Conservation (phyloP, 345 rosid genomes). For the Toxicodendron radicans region DNA sequence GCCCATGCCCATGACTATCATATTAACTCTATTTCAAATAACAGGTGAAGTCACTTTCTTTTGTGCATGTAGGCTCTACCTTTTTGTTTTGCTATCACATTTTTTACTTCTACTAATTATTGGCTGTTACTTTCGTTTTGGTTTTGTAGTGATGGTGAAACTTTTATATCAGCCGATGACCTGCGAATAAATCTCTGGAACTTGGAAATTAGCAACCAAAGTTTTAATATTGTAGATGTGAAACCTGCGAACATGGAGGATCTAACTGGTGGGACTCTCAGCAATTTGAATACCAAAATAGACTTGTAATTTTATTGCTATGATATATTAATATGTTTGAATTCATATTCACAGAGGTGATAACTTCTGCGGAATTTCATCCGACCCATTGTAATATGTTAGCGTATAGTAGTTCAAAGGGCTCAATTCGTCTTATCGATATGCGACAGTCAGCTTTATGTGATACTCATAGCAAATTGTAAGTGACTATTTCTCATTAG, state of each 20-base stretch:
- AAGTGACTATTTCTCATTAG: conserved; percentile 31
- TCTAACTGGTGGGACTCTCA: conserved; percentile 44
- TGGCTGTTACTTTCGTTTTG: neutral
- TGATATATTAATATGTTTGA: neutral
- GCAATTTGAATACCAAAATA: conserved; percentile 5
- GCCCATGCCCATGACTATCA: conserved; percentile 99
- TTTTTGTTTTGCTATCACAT: neutral
- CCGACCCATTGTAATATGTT: conserved; percentile 89
- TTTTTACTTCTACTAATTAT: neutral
- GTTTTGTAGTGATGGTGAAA: conserved; percentile 56
- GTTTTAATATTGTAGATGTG: conserved; percentile 61
- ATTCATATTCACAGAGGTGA: conserved; percentile 78
- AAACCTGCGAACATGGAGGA: conserved; percentile 69
- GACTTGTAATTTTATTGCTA: conserved; percentile 7
- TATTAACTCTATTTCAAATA: conserved; percentile 93
- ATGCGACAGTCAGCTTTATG: conserved; percentile 96
- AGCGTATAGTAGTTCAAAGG: conserved; percentile 99
- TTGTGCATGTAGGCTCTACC: neutral
- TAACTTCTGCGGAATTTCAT: conserved; percentile 98
- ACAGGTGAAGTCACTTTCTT: conserved; percentile 58
- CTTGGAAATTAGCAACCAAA: conserved; percentile 64
- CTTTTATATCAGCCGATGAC: conserved; percentile 68
- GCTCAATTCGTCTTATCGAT: conserved; percentile 92
- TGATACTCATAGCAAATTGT: conserved; percentile 93
- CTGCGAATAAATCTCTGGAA: conserved; percentile 68